Evolutionary conservation across 176 grass and related monocot species (phyloP).

Genomic region (Bothriochloa decipiens): DNA sequence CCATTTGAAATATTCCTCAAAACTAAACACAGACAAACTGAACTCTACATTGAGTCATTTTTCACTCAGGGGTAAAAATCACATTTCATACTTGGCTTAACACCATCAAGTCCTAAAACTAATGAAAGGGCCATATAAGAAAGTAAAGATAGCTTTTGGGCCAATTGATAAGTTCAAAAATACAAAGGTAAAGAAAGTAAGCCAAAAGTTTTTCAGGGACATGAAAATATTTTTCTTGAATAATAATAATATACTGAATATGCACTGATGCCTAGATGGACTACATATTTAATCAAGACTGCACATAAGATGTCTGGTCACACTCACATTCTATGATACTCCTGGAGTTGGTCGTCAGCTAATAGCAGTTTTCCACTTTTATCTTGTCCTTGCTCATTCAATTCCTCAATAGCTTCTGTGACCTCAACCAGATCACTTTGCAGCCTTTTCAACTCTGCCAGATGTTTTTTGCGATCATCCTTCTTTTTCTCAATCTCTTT

Average conservation of each 20-base stretch:
- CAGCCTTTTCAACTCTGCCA: constrained; percentile 72
- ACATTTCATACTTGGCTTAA: too few relatives aligned
- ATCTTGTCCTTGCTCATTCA: constrained; percentile 75
- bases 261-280: neutral
- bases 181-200: too few relatives aligned
- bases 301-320: constrained; percentile 13
- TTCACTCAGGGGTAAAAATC: too few relatives aligned
- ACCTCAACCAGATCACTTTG: constrained; percentile 77
- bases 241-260: neutral
- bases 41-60: too few relatives aligned
- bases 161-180: too few relatives aligned
- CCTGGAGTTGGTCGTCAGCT: constrained; percentile 79
- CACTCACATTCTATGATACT: constrained; percentile 96
- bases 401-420: constrained; percentile 57
- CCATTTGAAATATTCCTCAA: too few relatives aligned
- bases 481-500: constrained; percentile 97
- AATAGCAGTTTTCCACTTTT: constrained; percentile 81
- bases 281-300: constrained; percentile 8
- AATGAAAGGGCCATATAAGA: too few relatives aligned
- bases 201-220: too few relatives aligned
- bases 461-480: constrained; percentile 85
- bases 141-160: too few relatives aligned
- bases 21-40: too few relatives aligned
- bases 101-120: too few relatives aligned
- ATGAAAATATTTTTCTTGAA: neutral